Evolutionary conservation across 1,284 basidiomycete genomes (phyloP).

Genomic region (Malassezia equina): DNA sequence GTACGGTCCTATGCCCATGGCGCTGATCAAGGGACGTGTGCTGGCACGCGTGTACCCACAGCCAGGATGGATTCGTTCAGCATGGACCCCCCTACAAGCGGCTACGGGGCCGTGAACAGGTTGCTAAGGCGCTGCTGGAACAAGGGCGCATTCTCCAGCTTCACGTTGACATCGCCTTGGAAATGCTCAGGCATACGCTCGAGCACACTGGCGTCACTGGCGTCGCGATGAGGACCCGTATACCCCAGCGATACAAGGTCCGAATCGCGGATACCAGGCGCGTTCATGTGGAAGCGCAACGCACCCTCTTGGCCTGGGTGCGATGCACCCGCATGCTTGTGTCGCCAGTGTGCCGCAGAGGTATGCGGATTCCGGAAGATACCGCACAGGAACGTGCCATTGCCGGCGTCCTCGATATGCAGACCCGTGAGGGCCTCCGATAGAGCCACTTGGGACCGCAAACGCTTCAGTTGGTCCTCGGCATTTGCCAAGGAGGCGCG

Average conservation of each 20-base stretch:
- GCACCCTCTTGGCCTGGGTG: neutral
- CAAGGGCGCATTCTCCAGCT: slow-evolving; percentile 15
- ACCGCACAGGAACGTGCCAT: slow-evolving; percentile 4
- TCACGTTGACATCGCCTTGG: slow-evolving; percentile 11
- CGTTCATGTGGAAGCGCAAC: slow-evolving; percentile 8
- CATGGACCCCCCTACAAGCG: neutral
- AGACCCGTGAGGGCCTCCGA: slow-evolving; percentile 12
- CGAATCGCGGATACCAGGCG: neutral
- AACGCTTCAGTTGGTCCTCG: neutral
- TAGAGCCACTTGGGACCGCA: slow-evolving; percentile 4
- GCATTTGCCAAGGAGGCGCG: neutral
- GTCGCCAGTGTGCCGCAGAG: slow-evolving; percentile 7
- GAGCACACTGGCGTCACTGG: slow-evolving; percentile 4
- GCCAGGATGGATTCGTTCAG: slow-evolving; percentile 3
- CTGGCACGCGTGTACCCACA: slow-evolving; percentile 50
- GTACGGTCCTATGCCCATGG: slow-evolving; percentile 84
- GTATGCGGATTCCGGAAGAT: neutral
- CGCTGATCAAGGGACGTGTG: slow-evolving; percentile 66
- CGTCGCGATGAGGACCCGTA: slow-evolving; percentile 1
- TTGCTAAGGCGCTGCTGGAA: slow-evolving; percentile 14
- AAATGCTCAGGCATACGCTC: slow-evolving; percentile 12
- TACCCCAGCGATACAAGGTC: slow-evolving; percentile 4
- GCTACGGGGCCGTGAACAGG: slow-evolving; percentile 1
- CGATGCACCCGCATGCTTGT: neutral
- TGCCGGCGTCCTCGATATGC: slow-evolving; percentile 1